These are phyloP conservation scores for Colletotrichum salicis DNA, from an alignment of 2,329 filamentous ascomycete genomes.

Conservation along the genomic window DNA sequence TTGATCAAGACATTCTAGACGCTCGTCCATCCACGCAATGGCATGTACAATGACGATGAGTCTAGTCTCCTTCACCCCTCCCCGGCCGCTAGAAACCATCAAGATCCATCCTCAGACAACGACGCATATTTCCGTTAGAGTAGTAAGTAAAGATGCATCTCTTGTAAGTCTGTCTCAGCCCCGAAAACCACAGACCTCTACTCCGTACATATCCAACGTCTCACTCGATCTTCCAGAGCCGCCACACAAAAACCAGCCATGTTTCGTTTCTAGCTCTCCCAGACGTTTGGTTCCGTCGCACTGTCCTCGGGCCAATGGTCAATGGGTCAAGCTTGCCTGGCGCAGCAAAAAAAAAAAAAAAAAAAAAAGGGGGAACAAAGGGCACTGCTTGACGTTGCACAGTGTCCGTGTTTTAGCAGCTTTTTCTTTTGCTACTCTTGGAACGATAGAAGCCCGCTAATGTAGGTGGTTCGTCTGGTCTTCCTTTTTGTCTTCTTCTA, in stretches of 20 bases:
- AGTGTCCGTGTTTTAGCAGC: neutral
- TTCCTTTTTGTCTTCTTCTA: neutral
- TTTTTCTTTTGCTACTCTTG: neutral
- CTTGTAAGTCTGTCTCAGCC: neutral
- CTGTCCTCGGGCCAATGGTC: slow-evolving; percentile 23
- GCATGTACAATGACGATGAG: neutral
- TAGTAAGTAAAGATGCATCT: neutral
- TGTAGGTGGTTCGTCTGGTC: neutral
- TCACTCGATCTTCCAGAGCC: neutral
- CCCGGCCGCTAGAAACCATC: neutral
- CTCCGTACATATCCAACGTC: neutral
- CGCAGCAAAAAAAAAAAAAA: neutral
- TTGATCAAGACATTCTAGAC: neutral
- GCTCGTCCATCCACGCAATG: neutral
- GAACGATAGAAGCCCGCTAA: neutral
- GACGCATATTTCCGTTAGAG: neutral
- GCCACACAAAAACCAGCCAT: neutral
- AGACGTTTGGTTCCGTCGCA: neutral
- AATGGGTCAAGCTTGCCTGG: neutral
- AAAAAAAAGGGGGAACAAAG: neutral
- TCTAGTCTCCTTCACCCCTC: neutral
- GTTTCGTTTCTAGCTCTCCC: neutral
- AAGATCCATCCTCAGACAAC: neutral
- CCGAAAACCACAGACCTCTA: neutral
- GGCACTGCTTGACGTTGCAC: neutral